Base-by-base conservation (phyloP, 2,329 filamentous ascomycete species). In the Botrytis porri region DNA sequence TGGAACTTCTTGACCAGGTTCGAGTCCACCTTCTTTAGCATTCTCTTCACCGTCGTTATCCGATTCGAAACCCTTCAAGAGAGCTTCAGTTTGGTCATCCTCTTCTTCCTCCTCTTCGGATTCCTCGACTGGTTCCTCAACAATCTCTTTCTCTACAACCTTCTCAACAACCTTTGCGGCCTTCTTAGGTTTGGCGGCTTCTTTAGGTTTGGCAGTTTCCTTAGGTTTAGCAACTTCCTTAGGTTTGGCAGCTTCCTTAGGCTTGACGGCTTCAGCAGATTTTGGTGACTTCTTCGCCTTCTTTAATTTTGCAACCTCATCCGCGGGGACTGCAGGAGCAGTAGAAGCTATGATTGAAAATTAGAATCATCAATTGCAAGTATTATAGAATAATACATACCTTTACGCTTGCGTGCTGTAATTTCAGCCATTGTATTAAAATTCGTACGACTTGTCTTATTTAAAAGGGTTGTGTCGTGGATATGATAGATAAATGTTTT, bases 361-460 rank as follows among this genome's bases (percentile, higher is more conserved):
- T 75, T 70, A 76, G 39, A 51, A 70, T 25, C 29, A 22, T 25
- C 43, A 3, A 60, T 29, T 35, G 9, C n/a, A 51, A 61, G 25
- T 4, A 60, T 4, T 12, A 10, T 51, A 57, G 35, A 5, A 45
- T 29, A 41, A 41, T 22, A 73, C 72, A 59, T 80, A 86, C 86
- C 84, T 79, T 87, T 87, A 81, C 85, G 85, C 84, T 88, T 88
- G 80, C 86, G 88, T 59, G 82, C 82, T 77, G 86, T 87, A 76
- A 83, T 82, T 78, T 86, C 86, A 43, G 48, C 48, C 65, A 67
- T 67, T 22, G 7, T 57, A n/a, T 25, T 25, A 25, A 1, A 32
- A 41, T 41, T 32, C 6, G 4, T 41, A 32, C 41, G 14, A 25
- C 6, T 32, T 22, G 6, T 41, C 18, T 18, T 43, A 1, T 25